Evolutionary conservation across 441 rosid species (phyloP), one percentile per base, ranked within the genome.

Genomic region (Metrosideros polymorpha): DNA sequence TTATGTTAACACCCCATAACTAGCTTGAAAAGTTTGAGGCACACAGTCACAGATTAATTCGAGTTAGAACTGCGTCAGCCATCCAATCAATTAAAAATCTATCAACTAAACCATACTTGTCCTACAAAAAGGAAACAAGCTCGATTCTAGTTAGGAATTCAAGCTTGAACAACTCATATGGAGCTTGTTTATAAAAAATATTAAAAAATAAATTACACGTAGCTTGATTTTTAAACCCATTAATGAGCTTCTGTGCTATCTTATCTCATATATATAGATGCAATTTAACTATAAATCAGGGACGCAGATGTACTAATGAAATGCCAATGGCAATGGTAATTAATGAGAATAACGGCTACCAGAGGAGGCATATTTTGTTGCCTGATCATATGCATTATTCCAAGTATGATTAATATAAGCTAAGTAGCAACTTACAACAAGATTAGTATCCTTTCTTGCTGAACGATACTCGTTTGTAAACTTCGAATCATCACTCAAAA

Each of bases 361-460:
- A 39, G 7, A 56, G 30, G 12, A 56, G 47, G 79, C 79, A 71
- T 71, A 35, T 71, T 42, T 6, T 71, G 47, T 71, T 12, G 47
- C 79, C 14, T 22, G n/a, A 71, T 71, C 79, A 71, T 10, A 71
- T 10, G 47, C 79, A 71, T 22, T 39, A 71, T 39, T 71, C 25
- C 17, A 3, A 71, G 47, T 22, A 71, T 71, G 79, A 22, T 71
- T 39, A 71, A 47, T 22, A 71, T 71, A 71, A 71, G 15, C 2
- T 39, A 39, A 71, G 79, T 39, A 76, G 82, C 84, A 49, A 91
- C 97, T 93, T 94, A 98, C 99, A 55, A 35, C 89, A 50, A 98
- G 96, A 90, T 94, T 93, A 84, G 94, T 93, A 90, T 98, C 99
- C 91, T 94, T 96, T 83, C 99, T 91, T 75, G 84, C 89, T 87